phyloP scores from a whole-genome alignment of 2,329 filamentous ascomycete genomes.

The Magnaporthiopsis rhizophila region DNA sequence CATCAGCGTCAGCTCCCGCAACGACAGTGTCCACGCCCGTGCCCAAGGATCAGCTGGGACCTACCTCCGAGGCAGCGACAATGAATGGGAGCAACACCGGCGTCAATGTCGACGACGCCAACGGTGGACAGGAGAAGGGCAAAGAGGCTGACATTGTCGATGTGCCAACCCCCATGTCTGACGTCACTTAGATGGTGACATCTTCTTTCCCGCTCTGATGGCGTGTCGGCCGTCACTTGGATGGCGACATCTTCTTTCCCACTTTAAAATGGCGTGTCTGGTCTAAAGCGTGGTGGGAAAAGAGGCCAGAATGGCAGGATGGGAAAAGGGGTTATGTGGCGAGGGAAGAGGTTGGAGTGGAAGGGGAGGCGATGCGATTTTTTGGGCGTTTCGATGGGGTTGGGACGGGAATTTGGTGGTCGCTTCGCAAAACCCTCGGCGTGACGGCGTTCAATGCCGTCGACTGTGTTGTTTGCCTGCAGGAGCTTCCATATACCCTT shows the following conservation, averaged over 20 bases:
- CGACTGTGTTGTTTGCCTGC: no score
- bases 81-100: not conserved
- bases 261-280: no score
- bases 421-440: no score
- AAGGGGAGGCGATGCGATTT: no score
- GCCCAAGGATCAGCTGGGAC: no score
- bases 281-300: no score
- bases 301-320: not conserved
- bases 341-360: no score
- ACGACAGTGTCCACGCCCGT: not conserved
- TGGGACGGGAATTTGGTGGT: no score
- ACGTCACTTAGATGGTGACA: slow-evolving; percentile 4
- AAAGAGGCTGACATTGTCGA: not conserved
- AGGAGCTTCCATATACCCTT: no score
- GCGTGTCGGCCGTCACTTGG: not conserved
- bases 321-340: not conserved
- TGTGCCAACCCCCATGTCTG: slow-evolving; percentile 6
- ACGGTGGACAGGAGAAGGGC: not conserved
- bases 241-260: not conserved
- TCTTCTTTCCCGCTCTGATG: no score
- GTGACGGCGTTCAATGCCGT: no score
- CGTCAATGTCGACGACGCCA: not conserved
- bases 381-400: no score
- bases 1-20: not conserved
- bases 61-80: not conserved